Percentiles rank a stretch among this genome's conserved stretches.
Conservation (phyloP, 2,329 filamentous ascomycete species). For the Pestalotiopsis sp. region DNA sequence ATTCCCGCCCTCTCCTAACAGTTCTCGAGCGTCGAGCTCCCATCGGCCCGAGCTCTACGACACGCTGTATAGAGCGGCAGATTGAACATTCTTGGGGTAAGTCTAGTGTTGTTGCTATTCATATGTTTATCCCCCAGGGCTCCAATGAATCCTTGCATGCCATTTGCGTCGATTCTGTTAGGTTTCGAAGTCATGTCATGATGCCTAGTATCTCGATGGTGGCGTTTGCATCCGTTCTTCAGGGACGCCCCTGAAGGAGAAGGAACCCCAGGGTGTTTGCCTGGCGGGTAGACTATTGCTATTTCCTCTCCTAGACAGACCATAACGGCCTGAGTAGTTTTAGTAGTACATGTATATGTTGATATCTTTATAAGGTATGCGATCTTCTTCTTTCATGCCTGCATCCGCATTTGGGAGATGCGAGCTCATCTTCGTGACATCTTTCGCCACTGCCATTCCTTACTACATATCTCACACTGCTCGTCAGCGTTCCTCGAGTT, state of each 20-base stretch:
- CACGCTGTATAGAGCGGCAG: constrained; percentile 22
- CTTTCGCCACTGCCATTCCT: constrained; percentile 37
- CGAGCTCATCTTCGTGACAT: constrained; percentile 28
- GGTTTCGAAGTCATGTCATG: constrained; percentile 11
- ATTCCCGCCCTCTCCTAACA: constrained; percentile 26
- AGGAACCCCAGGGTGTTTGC: constrained; percentile 18
- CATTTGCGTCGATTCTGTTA: constrained; percentile 19
- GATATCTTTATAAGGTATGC: constrained; percentile 33
- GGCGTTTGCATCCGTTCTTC: constrained; percentile 29
- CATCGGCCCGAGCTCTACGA: constrained; percentile 20
- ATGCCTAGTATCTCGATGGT: constrained; percentile 22
- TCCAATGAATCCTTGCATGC: constrained; percentile 30
- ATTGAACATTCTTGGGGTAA: constrained; percentile 33
- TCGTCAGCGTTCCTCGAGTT: constrained; percentile 33
- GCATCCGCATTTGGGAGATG: constrained; percentile 20
- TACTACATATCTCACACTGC: constrained; percentile 36
- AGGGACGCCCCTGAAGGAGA: constrained; percentile 27
- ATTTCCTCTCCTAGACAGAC: constrained; percentile 18
- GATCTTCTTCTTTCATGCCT: constrained; percentile 33
- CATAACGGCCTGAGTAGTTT: constrained; percentile 12
- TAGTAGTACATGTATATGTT: constrained; percentile 10
- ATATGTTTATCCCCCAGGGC: constrained; percentile 15
- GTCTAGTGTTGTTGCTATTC: constrained; percentile 23
- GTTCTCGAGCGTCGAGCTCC: background rate
- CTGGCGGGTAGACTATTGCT: constrained; percentile 25